These are phyloP conservation scores for Emydomyces testavorans DNA, from an alignment of 2,329 filamentous ascomycete species.

Conservation along the genomic window DNA sequence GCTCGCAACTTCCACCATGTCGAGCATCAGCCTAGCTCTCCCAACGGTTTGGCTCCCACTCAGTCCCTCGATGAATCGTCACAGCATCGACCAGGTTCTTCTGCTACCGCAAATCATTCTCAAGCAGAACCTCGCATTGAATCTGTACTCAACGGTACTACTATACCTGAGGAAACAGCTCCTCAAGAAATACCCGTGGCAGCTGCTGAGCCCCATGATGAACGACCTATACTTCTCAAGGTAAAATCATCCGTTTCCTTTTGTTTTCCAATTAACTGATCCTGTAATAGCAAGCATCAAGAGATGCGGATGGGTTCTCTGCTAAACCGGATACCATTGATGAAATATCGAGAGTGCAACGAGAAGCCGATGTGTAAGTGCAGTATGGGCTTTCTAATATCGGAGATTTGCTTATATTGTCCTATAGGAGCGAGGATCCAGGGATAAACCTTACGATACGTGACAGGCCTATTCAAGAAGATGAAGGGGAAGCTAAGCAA, in stretches of 20 bases:
- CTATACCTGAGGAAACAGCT: not conserved
- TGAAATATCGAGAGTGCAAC: conserved; percentile 36
- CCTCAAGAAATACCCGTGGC: not conserved
- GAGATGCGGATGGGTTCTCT: conserved; percentile 34
- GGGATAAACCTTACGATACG: conserved; percentile 39
- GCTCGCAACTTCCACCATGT: conserved; percentile 22
- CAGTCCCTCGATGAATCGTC: conserved; percentile 14
- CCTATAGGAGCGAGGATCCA: conserved; percentile 31
- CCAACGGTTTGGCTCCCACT: conserved; percentile 19
- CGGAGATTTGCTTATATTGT: conserved; percentile 17
- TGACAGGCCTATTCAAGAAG: conserved; percentile 40
- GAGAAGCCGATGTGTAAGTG: conserved; percentile 33
- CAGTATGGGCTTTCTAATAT: not conserved
- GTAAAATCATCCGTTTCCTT: not conserved
- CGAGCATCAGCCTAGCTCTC: conserved; percentile 20
- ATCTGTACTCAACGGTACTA: conserved; percentile 3
- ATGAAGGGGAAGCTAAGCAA: conserved; percentile 39
- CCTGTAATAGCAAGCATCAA: conserved; percentile 18
- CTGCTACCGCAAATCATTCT: not conserved
- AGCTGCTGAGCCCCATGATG: not conserved
- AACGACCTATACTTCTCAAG: conserved; percentile 4
- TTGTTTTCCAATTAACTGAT: not conserved
- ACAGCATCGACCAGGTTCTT: conserved; percentile 12
- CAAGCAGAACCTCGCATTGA: conserved; percentile 1
- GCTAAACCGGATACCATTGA: conserved; percentile 33